Conservation (phyloP, 768 basidiomycete genomes). For the Leccinum olivaceopallidum region DNA sequence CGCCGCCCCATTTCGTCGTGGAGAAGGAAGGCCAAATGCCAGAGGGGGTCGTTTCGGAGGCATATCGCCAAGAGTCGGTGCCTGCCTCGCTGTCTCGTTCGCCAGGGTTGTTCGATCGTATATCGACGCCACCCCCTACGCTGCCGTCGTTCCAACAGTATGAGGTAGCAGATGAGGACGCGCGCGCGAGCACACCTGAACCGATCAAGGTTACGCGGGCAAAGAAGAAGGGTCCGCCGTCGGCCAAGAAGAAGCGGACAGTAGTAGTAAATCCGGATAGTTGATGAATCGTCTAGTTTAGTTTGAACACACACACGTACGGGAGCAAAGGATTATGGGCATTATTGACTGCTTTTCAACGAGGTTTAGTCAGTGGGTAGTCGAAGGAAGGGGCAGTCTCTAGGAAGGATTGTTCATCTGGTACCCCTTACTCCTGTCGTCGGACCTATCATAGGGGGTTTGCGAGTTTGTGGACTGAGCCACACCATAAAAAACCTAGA, state of each 20-base stretch:
- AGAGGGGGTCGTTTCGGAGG: slow-evolving; percentile 40
- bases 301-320: background rate
- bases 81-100: slow-evolving; percentile 29
- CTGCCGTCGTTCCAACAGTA: slow-evolving; percentile 51
- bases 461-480: too few relatives aligned
- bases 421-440: too few relatives aligned
- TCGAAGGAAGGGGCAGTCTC: too few relatives aligned
- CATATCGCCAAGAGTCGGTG: slow-evolving; percentile 24
- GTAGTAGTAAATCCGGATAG: slow-evolving; percentile 20
- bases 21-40: slow-evolving; percentile 90
- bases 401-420: too few relatives aligned
- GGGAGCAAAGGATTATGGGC: too few relatives aligned
- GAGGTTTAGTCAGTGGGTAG: too few relatives aligned
- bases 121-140: slow-evolving; percentile 38
- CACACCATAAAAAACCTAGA: too few relatives aligned
- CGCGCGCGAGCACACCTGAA: slow-evolving; percentile 59
- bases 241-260: slow-evolving; percentile 71
- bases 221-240: slow-evolving; percentile 57
- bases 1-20: slow-evolving; percentile 55
- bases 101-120: slow-evolving; percentile 30
- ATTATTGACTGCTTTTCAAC: too few relatives aligned
- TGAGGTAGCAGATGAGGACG: slow-evolving; percentile 45
- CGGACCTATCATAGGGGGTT: too few relatives aligned
- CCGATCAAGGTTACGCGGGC: slow-evolving; percentile 74
- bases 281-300: slow-evolving; percentile 7